Percentiles rank a stretch among this genome's conserved stretches.
Conservation (phyloP, 169 alveolate species). For the Babesia ovis region DNA sequence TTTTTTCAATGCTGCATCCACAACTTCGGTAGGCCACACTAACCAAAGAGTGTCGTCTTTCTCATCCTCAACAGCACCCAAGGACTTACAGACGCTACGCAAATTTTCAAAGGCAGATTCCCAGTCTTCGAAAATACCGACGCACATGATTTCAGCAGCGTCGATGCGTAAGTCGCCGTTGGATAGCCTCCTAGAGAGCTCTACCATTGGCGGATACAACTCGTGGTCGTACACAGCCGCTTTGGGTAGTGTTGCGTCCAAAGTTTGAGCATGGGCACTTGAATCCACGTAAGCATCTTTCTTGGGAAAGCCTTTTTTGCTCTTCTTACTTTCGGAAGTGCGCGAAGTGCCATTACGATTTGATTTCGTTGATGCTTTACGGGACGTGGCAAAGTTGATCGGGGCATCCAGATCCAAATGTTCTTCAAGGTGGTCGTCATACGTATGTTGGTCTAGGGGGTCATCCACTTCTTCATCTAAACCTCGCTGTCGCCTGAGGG, state of each 20-base stretch:
- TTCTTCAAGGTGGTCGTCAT: constrained; percentile 9
- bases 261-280: neutral
- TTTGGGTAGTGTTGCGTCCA: neutral
- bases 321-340: neutral
- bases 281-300: neutral
- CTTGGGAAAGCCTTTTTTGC: neutral
- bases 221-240: neutral
- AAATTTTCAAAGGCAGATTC: constrained; percentile 6
- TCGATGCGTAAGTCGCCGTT: constrained; percentile 12
- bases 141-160: constrained; percentile 26
- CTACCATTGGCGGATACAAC: neutral
- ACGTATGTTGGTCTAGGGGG: neutral
- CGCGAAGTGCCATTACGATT: neutral
- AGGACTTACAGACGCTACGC: constrained; percentile 10
- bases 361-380: neutral
- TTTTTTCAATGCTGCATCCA: neutral
- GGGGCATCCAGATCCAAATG: constrained; percentile 13
- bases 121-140: neutral
- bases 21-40: constrained; percentile 7
- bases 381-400: neutral
- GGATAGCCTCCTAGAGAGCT: neutral
- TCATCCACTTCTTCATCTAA: constrained; percentile 8
- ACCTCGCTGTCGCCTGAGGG: neutral
- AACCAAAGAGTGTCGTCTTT: constrained; percentile 12
- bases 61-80: constrained; percentile 28